Evolutionary conservation across 352 stramenopile species (phyloP), one percentile per base, ranked within the genome.

Genomic region (Globisporangium iwayamae): DNA sequence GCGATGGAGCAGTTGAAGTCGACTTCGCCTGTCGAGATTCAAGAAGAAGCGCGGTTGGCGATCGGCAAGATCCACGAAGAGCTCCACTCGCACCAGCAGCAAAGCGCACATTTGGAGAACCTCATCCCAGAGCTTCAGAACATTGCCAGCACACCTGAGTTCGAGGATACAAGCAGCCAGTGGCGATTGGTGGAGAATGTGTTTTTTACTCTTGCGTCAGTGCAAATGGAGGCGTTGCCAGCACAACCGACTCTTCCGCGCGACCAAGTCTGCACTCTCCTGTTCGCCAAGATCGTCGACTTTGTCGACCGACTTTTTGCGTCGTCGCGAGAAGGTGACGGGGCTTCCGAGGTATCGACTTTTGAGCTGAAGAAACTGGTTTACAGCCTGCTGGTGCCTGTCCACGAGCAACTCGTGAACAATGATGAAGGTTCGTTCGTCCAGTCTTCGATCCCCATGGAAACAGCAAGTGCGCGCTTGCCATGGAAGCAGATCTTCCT

Each of bases 321-420:
- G 18, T 73, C 66, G 8, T 20, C 63, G 10, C 66, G 64, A 62
- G 16, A 34, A 56, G 13, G 57, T 61, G 20, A 50, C 65, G 9
- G 34, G 4, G 14, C 16, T 18, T n/a, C 51, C 2, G 10, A 56
- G 6, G 62, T 90, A n/a, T 89, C 81, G 30, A 76, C 74, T 16
- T 76, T 71, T 11, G 83, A 93, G 52, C 59, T 93, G 9, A 91
- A 93, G 70, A 85, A 80, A 22, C 57, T 70, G 2, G 56, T 91
- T n/a, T 88, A 82, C 55, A 69, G 62, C 22, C 45, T 68, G 11
- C 64, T 93, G 30, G 60, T 91, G 3, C 77, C 80, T 7, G 66
- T 90, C 22, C 81, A 91, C 51, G 71, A 83, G 43, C 51, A 65
- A 5, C 36, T 91, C 11, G 62, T 62, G 22, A 50, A 68, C 36